These are phyloP conservation scores for Tylopilus sp. DNA, from an alignment of 768 basidiomycete species.

Conservation along the genomic window DNA sequence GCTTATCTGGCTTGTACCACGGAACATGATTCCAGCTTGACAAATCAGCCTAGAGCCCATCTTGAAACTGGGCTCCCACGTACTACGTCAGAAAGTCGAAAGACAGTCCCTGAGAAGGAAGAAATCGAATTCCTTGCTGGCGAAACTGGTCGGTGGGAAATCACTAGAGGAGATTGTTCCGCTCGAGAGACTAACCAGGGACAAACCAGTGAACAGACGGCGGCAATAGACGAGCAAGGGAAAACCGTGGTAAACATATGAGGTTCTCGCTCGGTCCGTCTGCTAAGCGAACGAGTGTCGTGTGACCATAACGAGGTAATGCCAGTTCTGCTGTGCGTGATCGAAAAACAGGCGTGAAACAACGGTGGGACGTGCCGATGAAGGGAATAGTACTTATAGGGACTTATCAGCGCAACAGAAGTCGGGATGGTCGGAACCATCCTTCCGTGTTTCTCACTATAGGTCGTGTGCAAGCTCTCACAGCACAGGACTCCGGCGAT, in stretches of 20 bases:
- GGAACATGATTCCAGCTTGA: not conserved
- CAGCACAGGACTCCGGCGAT: not conserved
- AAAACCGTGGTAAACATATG: not conserved
- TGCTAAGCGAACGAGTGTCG: not conserved
- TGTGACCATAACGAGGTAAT: not conserved
- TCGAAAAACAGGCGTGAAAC: not conserved
- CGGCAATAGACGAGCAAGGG: not conserved
- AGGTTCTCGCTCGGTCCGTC: not conserved
- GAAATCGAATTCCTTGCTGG: not conserved
- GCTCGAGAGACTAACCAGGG: not conserved
- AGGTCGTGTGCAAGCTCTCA: constrained; percentile 1
- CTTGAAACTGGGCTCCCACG: not conserved
- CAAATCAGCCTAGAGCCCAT: not conserved
- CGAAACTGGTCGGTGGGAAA: not conserved
- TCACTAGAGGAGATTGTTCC: not conserved
- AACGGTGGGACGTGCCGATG: not conserved
- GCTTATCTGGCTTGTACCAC: not conserved
- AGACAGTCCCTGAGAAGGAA: not conserved
- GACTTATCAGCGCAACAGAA: not conserved
- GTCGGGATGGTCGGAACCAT: not conserved
- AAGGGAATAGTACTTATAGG: not conserved
- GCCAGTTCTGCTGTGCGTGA: not conserved
- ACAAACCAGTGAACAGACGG: not conserved
- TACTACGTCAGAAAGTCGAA: not conserved
- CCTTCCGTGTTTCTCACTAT: not conserved